Conservation (phyloP, 1,139 yeast genomes). For the Komagataea norvegica region DNA sequence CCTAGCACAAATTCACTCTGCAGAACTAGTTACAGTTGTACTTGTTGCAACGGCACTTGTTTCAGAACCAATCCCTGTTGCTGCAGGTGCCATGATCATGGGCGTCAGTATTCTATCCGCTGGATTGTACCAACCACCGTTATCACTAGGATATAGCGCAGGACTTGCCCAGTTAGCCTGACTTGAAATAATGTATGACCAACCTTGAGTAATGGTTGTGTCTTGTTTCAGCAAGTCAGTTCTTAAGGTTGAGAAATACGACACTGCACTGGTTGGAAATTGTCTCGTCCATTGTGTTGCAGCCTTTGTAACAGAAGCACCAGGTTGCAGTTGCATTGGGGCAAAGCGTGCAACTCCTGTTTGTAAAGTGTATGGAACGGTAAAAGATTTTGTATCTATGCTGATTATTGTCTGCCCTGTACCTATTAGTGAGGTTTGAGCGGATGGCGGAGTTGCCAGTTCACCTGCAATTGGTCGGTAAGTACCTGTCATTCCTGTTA, state of each 20-base stretch:
- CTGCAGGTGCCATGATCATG: constrained; percentile 24
- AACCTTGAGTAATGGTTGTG: constrained; percentile 76
- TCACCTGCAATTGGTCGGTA: constrained; percentile 35
- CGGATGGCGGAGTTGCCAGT: constrained; percentile 41
- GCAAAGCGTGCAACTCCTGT: constrained; percentile 74
- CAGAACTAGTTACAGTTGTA: no score
- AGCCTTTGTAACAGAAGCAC: constrained; percentile 49
- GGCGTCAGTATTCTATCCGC: constrained; percentile 26
- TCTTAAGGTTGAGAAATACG: constrained; percentile 44
- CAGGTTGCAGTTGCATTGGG: constrained; percentile 91
- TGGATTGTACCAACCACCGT: constrained; percentile 46
- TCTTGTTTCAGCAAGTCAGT: constrained; percentile 40
- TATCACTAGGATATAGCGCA: constrained; percentile 58
- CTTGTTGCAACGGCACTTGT: constrained; percentile 2
- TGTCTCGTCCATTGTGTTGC: constrained; percentile 56
- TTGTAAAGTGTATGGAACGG: constrained; percentile 65
- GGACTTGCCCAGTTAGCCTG: constrained; percentile 61
- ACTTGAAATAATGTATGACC: constrained; percentile 67
- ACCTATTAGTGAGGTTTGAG: constrained; percentile 32
- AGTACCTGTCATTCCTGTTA: constrained; percentile 69
- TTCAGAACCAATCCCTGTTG: neutral
- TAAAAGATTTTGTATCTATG: constrained; percentile 35
- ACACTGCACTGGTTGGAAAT: constrained; percentile 63
- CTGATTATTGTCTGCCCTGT: constrained; percentile 27
- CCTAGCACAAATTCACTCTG: no score